These are phyloP conservation scores for Zygosaccharomyces lentus DNA, from an alignment of 805 yeast species.

Conservation along the genomic window DNA sequence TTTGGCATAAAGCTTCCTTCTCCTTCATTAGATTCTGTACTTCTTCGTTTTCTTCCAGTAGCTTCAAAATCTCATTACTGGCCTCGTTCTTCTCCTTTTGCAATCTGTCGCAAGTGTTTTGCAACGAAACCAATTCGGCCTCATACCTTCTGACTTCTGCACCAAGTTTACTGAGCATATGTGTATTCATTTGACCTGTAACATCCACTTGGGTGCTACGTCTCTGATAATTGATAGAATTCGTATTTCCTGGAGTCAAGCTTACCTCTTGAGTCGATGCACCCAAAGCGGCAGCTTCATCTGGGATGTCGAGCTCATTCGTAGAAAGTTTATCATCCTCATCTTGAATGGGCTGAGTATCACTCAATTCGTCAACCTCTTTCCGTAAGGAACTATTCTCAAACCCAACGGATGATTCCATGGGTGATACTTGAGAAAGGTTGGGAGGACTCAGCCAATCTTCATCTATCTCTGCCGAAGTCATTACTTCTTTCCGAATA, in stretches of 20 bases:
- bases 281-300: constrained; percentile 27
- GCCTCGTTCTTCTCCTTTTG: constrained; percentile 57
- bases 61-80: constrained; percentile 59
- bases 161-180: constrained; percentile 69
- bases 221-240: constrained; percentile 10
- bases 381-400: constrained; percentile 5
- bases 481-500: background rate
- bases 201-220: constrained; percentile 11
- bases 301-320: constrained; percentile 23
- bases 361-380: constrained; percentile 4
- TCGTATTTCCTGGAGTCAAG: constrained; percentile 10
- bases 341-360: constrained; percentile 3
- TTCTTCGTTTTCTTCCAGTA: constrained; percentile 53
- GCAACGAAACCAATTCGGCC: constrained; percentile 62
- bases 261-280: constrained; percentile 10
- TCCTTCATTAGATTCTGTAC: constrained; percentile 36
- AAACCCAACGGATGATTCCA: constrained; percentile 9
- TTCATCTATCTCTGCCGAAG: constrained; percentile 13
- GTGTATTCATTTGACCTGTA: constrained; percentile 36
- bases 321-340: constrained; percentile 8
- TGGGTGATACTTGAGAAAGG: constrained; percentile 7
- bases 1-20: constrained; percentile 30
- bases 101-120: constrained; percentile 56
- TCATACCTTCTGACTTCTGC: constrained; percentile 75
- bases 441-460: constrained; percentile 21